phyloP scores from a whole-genome alignment of 2,329 filamentous ascomycete genomes.

The Fulvia fulva region DNA sequence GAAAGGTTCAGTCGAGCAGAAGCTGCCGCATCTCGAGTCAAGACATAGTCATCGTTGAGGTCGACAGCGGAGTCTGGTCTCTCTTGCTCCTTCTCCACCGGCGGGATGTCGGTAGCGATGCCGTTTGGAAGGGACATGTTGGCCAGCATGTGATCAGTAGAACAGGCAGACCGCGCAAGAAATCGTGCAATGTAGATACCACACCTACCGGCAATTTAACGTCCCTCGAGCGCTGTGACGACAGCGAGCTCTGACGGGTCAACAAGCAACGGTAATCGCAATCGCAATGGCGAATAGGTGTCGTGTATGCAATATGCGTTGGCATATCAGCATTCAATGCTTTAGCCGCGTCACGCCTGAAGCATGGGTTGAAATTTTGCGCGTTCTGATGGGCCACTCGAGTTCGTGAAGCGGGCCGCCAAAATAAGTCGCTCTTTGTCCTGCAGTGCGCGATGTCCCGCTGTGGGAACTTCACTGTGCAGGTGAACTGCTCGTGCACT shows the following conservation, averaged over 20 bases:
- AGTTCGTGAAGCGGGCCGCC: not conserved
- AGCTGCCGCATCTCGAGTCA: conserved; percentile 21
- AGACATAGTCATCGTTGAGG: conserved; percentile 20
- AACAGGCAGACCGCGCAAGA: not conserved
- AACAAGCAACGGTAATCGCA: too few relatives aligned
- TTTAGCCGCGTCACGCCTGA: too few relatives aligned
- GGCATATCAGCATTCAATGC: too few relatives aligned
- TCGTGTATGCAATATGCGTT: too few relatives aligned
- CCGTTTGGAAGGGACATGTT: conserved; percentile 4
- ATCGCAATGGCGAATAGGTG: too few relatives aligned
- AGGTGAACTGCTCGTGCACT: not conserved
- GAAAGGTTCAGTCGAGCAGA: conserved; percentile 21
- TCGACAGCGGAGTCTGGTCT: conserved; percentile 20
- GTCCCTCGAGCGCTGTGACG: not conserved
- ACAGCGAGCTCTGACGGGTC: not conserved
- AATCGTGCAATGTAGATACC: not conserved
- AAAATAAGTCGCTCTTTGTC: not conserved
- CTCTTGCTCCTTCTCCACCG: conserved; percentile 2
- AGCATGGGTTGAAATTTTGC: too few relatives aligned
- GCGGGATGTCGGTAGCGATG: not conserved
- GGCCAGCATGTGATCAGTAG: too few relatives aligned
- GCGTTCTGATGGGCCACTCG: too few relatives aligned
- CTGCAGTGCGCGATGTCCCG: not conserved
- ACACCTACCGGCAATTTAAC: not conserved
- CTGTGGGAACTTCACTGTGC: not conserved